Percentiles rank a stretch among this genome's conserved stretches.
These are phyloP conservation scores for Plectosphaerella plurivora DNA, from an alignment of 2,329 filamentous ascomycete species.

Conservation along the genomic window DNA sequence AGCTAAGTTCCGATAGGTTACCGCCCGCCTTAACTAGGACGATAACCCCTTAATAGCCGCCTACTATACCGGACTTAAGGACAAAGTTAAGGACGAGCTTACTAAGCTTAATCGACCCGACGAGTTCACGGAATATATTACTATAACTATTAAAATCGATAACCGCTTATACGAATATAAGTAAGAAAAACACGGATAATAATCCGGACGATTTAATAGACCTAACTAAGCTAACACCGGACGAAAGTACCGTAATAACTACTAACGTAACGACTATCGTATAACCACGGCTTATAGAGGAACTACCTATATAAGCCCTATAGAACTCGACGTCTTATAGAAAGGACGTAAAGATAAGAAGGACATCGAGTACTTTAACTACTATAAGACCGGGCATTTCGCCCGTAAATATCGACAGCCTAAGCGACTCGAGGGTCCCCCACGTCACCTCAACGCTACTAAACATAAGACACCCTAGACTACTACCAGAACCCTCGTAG, in stretches of 20 bases:
- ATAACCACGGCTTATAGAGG: no score
- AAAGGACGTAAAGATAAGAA: not conserved
- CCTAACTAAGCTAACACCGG: no score
- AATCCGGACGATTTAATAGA: no score
- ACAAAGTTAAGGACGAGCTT: not conserved
- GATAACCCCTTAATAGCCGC: not conserved
- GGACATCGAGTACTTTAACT: not conserved
- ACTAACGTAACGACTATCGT: no score
- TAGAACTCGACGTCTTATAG: not conserved
- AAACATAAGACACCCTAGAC: not conserved
- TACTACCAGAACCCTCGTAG: not conserved
- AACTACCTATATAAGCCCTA: not conserved
- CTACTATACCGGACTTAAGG: not conserved
- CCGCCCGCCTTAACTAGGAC: not conserved
- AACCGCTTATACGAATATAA: not conserved
- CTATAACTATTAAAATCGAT: not conserved
- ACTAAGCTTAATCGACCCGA: not conserved
- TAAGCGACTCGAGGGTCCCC: not conserved
- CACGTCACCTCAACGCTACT: not conserved
- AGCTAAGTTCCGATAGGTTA: not conserved
- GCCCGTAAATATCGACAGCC: not conserved
- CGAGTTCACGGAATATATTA: not conserved
- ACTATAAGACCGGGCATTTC: not conserved
- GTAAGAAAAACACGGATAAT: no score
- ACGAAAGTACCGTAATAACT: no score